Evolutionary conservation across 1,284 basidiomycete species (phyloP).

Genomic region (Tremellales sp.): DNA sequence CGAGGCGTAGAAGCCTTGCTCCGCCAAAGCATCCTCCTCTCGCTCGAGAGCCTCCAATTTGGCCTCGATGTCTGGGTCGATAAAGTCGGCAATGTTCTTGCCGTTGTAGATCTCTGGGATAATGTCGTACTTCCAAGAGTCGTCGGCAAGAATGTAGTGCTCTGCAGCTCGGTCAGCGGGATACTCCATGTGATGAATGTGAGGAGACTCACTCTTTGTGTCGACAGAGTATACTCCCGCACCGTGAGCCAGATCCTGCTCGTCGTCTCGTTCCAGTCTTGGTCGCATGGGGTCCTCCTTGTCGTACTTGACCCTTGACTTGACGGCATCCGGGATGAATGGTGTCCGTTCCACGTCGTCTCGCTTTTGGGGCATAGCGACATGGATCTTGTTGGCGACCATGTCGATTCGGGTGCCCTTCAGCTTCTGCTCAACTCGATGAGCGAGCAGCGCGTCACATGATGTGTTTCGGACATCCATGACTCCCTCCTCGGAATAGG

Average conservation of each 20-base stretch:
- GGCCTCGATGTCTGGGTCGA: slow-evolving; percentile 97
- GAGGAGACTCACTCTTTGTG: slow-evolving; percentile 63
- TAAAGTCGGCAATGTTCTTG: slow-evolving; percentile 98
- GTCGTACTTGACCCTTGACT: slow-evolving; percentile 74
- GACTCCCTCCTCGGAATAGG: slow-evolving; percentile 90
- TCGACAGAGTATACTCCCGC: slow-evolving; percentile 87
- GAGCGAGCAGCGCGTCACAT: slow-evolving; percentile 85
- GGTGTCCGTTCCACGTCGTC: slow-evolving; percentile 79
- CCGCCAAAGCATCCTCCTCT: slow-evolving; percentile 89
- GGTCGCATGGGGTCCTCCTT: slow-evolving; percentile 72
- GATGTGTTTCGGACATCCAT: slow-evolving; percentile 90
- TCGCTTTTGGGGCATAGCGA: slow-evolving; percentile 78
- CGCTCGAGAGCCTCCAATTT: slow-evolving; percentile 95
- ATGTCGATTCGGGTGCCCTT: slow-evolving; percentile 88
- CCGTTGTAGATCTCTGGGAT: slow-evolving; percentile 97
- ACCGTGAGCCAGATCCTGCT: slow-evolving; percentile 65
- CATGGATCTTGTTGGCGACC: slow-evolving; percentile 88
- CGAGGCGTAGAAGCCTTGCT: slow-evolving; percentile 90
- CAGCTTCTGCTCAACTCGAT: slow-evolving; percentile 87
- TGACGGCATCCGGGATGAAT: slow-evolving; percentile 78
- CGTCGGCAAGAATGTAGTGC: slow-evolving; percentile 83
- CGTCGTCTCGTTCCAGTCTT: slow-evolving; percentile 70
- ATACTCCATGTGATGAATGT: not conserved
- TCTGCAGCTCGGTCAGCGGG: slow-evolving; percentile 54
- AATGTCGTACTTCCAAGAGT: slow-evolving; percentile 92